These are phyloP conservation scores for Immersiporthe knoxdaviesiana DNA, from an alignment of 2,329 filamentous ascomycete species.

Conservation along the genomic window DNA sequence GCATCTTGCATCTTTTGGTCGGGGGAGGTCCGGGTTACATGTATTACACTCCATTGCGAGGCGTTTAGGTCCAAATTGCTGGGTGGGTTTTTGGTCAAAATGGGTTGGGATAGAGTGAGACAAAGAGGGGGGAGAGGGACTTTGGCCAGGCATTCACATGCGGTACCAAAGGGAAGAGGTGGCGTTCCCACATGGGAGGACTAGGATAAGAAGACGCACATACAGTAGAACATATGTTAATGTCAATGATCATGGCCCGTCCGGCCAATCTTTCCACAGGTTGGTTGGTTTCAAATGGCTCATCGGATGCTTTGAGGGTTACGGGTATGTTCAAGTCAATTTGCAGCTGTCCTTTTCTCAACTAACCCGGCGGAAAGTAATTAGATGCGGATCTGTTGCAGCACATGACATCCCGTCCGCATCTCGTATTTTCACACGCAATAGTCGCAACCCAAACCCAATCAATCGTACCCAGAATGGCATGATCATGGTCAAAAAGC, in stretches of 20 bases:
- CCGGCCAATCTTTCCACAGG: neutral
- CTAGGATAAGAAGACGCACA: neutral
- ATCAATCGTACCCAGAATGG: neutral
- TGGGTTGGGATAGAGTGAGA: neutral
- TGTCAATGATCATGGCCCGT: neutral
- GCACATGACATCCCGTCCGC: neutral
- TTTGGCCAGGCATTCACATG: neutral
- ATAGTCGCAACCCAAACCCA: neutral
- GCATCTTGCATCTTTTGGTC: neutral
- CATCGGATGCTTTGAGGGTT: neutral
- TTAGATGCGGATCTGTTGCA: neutral
- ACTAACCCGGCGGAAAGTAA: too few species aligned
- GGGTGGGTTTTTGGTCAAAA: constrained; percentile 4
- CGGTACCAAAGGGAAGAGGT: neutral
- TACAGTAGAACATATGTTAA: neutral
- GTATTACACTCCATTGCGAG: constrained; percentile 1
- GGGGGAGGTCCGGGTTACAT: too few species aligned
- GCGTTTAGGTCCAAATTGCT: neutral
- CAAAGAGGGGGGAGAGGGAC: neutral
- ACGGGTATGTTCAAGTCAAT: neutral
- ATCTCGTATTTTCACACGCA: neutral
- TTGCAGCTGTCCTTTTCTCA: neutral
- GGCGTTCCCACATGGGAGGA: neutral
- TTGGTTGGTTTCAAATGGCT: neutral
- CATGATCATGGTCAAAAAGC: neutral